Base-by-base conservation (phyloP, 1,139 yeast species). In the Magnusiomyces magnusii region DNA sequence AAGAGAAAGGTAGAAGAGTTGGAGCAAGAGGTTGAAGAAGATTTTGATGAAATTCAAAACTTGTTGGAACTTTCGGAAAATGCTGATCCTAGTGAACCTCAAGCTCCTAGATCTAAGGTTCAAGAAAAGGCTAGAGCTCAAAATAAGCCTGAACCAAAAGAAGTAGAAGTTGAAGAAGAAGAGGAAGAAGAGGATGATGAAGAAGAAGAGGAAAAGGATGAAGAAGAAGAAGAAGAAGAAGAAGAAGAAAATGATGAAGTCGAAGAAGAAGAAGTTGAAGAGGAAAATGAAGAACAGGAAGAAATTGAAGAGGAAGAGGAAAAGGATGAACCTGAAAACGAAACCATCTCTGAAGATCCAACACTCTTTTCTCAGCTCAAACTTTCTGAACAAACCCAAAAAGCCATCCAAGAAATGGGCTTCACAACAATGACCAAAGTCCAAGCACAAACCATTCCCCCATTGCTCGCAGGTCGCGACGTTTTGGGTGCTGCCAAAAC, bases 401-500 rank as follows among this genome's bases (percentile, higher is more conserved):
- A 84, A 69, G 95, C 96, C 41, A 85, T 92, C 63, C 76, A 78
- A 52, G 85, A 83, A 51, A 87, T 93, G 96, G 97, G 97, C 0
- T 92, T 92, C 75, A 78, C 82, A 23, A 86, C 78, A 60, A 89
- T 92, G 97, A 93, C 99, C 3, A 82, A 86, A 61, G 97, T 92
- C 17, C 99, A 92, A 75, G 87, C 95, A 44, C 85, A 91, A 73
- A 90, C 98, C 19, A 92, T 92, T 60, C 98, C 98, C 9, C 97
- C 98, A 19, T 78, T 93, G 64, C 77, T 92, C 66, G 97, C 98
- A 0, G 98, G 99, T 51, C 83, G 92, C 67, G 98, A 92, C 75
- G 97, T 92, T 28, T 80, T 92, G 60, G 98, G 97, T 66, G 97
- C 98, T 57, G 99, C 99, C 59, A 92, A 93, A 76, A 93, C 99